These are phyloP conservation scores for Botrytis pseudocinerea DNA, from an alignment of 2,329 filamentous ascomycete genomes.

Conservation along the genomic window DNA sequence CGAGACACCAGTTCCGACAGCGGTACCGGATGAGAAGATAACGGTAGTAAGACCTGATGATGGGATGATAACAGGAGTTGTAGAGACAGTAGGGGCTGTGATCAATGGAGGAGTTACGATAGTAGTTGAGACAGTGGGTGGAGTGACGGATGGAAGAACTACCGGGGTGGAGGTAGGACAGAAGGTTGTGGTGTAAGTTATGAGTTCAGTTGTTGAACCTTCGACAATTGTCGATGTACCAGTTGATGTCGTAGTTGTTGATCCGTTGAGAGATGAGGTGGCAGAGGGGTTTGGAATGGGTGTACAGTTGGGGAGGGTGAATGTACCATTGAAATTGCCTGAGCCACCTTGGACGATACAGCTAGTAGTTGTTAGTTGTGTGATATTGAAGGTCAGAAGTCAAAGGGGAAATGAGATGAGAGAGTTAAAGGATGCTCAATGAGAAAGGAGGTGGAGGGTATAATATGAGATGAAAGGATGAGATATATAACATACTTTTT, in stretches of 20 bases:
- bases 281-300: conserved; percentile 23
- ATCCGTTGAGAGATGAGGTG: conserved; percentile 28
- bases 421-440: background rate
- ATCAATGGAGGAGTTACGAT: conserved; percentile 20
- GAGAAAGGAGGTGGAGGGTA: background rate
- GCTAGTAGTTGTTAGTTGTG: conserved; percentile 27
- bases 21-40: background rate
- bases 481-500: conserved; percentile 44
- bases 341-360: conserved; percentile 48
- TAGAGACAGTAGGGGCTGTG: conserved; percentile 29
- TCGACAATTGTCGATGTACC: conserved; percentile 25
- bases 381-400: too few species aligned
- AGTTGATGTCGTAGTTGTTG: conserved; percentile 31
- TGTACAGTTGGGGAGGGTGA: conserved; percentile 42
- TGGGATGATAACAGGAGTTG: background rate
- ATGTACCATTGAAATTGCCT: conserved; percentile 41
- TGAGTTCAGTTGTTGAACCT: conserved; percentile 29
- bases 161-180: conserved; percentile 8
- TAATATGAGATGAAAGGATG: background rate
- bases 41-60: background rate
- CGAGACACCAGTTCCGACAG: conserved; percentile 18
- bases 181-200: conserved; percentile 24
- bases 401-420: too few species aligned
- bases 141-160: conserved; percentile 21
- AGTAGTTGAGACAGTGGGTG: conserved; percentile 14